Evolutionary conservation across 2,329 filamentous ascomycete genomes (phyloP).

Genomic region (Trichoderma pleuroti): DNA sequence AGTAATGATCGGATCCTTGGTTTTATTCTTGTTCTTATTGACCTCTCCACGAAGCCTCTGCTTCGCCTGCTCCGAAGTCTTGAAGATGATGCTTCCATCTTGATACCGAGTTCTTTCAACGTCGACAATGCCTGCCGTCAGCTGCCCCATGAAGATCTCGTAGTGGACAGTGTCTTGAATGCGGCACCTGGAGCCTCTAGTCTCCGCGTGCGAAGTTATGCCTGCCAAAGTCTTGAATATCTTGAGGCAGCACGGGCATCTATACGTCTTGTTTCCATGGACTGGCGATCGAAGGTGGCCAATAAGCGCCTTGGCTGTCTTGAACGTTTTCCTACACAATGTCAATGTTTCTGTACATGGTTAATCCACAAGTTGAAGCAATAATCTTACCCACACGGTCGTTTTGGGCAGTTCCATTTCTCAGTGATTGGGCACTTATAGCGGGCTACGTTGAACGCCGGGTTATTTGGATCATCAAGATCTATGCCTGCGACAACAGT

Average conservation of each 20-base stretch:
- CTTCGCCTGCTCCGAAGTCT: constrained; percentile 21
- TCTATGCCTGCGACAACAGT: constrained; percentile 23
- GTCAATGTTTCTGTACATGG: background rate
- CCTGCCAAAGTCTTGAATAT: constrained; percentile 41
- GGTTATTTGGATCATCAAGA: constrained; percentile 44
- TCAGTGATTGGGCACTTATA: constrained; percentile 44
- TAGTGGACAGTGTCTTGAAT: constrained; percentile 42
- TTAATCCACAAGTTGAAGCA: background rate
- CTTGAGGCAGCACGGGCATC: constrained; percentile 45
- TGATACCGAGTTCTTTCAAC: constrained; percentile 21
- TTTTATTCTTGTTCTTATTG: background rate
- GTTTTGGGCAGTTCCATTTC: constrained; percentile 53
- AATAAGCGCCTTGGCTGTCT: constrained; percentile 31
- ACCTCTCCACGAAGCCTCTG: constrained; percentile 1
- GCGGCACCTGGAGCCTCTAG: constrained; percentile 39
- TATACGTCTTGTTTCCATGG: constrained; percentile 36
- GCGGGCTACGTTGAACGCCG: constrained; percentile 44
- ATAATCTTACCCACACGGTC: constrained; percentile 46
- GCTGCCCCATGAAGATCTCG: constrained; percentile 31
- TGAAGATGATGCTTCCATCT: constrained; percentile 31
- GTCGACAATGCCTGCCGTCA: constrained; percentile 33
- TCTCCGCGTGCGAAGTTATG: constrained; percentile 49
- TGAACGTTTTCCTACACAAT: constrained; percentile 40
- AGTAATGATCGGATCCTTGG: background rate
- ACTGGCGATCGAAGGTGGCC: constrained; percentile 43